phyloP scores from a whole-genome alignment of 192 early-diverging fungal species.

The Cetraspora pellucida region DNA sequence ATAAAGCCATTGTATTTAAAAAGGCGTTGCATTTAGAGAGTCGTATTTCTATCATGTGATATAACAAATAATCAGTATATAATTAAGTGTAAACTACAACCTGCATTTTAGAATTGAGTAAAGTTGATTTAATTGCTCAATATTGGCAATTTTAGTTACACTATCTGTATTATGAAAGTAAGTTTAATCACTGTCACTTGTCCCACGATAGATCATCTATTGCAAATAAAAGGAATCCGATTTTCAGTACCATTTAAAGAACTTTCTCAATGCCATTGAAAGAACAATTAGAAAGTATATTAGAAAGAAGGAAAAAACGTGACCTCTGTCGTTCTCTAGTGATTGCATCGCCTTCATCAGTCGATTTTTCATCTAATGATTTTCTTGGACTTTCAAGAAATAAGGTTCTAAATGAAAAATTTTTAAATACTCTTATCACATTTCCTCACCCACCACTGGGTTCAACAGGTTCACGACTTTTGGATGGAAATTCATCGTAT shows the following conservation, averaged over 20 bases:
- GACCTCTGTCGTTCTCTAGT: constrained; percentile 49
- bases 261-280: neutral
- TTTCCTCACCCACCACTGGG: constrained; percentile 57
- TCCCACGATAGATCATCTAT: too few relatives aligned
- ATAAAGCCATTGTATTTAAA: too few relatives aligned
- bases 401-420: constrained; percentile 48
- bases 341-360: constrained; percentile 42
- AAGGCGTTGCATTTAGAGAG: too few relatives aligned
- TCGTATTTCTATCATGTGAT: too few relatives aligned
- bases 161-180: too few relatives aligned
- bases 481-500: constrained; percentile 70
- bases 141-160: too few relatives aligned
- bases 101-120: too few relatives aligned
- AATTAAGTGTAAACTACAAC: too few relatives aligned
- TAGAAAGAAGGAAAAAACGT: constrained; percentile 40
- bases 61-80: too few relatives aligned
- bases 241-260: neutral
- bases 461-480: constrained; percentile 75
- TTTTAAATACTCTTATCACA: constrained; percentile 45
- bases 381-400: constrained; percentile 72
- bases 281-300: constrained; percentile 40
- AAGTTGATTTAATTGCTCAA: too few relatives aligned
- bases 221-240: too few relatives aligned
- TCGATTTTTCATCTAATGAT: constrained; percentile 85
- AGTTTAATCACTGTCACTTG: too few relatives aligned